Conservation (phyloP, 352 stramenopile genomes). For the Phytopythium chamaehyphon region DNA sequence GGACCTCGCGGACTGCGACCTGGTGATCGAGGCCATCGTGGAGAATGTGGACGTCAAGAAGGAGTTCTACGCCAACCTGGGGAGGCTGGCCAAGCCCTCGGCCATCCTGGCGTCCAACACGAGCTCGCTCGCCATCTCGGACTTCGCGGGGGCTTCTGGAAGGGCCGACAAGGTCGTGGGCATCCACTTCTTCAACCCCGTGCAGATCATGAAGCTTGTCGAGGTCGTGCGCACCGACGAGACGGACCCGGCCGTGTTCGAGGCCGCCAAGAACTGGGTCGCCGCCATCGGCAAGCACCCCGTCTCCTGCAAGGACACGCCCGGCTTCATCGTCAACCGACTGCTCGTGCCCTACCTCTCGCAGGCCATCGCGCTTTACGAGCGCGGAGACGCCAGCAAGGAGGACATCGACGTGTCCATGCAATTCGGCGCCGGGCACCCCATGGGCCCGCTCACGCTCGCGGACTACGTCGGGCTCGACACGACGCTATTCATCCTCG, state of each 20-base stretch:
- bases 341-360: slow-evolving; percentile 73
- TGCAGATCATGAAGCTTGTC: slow-evolving; percentile 94
- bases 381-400: slow-evolving; percentile 92
- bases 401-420: slow-evolving; percentile 98
- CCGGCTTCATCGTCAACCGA: slow-evolving; percentile 98
- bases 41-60: slow-evolving; percentile 96
- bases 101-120: slow-evolving; percentile 98
- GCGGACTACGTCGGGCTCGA: slow-evolving; percentile 97
- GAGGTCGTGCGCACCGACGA: slow-evolving; percentile 95
- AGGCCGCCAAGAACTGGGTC: slow-evolving; percentile 90
- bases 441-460: slow-evolving; percentile 94
- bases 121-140: slow-evolving; percentile 90
- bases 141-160: slow-evolving; percentile 93
- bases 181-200: slow-evolving; percentile 99
- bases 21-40: slow-evolving; percentile 98
- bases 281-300: slow-evolving; percentile 92
- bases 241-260: slow-evolving; percentile 91
- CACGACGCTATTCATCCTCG: slow-evolving; percentile 94
- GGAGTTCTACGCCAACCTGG: slow-evolving; percentile 92
- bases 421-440: slow-evolving; percentile 96
- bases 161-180: slow-evolving; percentile 92
- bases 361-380: slow-evolving; percentile 92
- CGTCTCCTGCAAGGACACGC: slow-evolving; percentile 94
- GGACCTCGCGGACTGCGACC: slow-evolving; percentile 89
- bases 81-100: slow-evolving; percentile 83